A percentile compares a stretch with the other conserved stretches of the same genome.
phyloP scores from a whole-genome alignment of 345 rosid genomes.

The Microthlaspi erraticum region DNA sequence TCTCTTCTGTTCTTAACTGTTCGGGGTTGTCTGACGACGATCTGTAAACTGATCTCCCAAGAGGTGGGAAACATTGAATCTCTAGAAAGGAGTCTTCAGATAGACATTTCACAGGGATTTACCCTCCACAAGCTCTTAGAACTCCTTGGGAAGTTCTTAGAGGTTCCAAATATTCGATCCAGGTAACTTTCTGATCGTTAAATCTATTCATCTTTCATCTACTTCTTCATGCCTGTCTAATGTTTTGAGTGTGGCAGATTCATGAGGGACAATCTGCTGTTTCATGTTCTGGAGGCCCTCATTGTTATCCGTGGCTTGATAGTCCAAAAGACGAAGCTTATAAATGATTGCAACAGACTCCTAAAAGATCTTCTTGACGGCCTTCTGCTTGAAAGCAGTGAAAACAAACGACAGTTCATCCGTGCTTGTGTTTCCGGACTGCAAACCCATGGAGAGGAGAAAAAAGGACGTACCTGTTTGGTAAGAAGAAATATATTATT shows the following conservation, averaged over 20 bases:
- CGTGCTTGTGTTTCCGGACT: slow-evolving; percentile 92
- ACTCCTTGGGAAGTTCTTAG: slow-evolving; percentile 92
- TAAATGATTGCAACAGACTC: slow-evolving; percentile 91
- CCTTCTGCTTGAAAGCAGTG: slow-evolving; percentile 96
- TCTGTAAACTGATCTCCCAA: slow-evolving; percentile 81
- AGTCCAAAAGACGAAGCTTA: slow-evolving; percentile 97
- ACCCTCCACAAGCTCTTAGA: slow-evolving; percentile 97
- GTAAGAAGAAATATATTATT: slow-evolving; percentile 49
- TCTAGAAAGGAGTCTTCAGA: slow-evolving; percentile 89
- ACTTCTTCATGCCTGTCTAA: slow-evolving; percentile 35
- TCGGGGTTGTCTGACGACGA: slow-evolving; percentile 77
- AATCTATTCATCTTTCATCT: slow-evolving; percentile 30
- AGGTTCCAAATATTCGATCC: slow-evolving; percentile 85
- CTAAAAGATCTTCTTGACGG: slow-evolving; percentile 91
- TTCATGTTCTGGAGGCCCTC: slow-evolving; percentile 94
- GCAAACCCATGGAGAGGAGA: slow-evolving; percentile 86
- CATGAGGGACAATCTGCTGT: slow-evolving; percentile 83
- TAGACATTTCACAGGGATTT: slow-evolving; percentile 97
- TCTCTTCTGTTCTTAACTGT: slow-evolving; percentile 94
- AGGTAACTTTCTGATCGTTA: slow-evolving; percentile 55
- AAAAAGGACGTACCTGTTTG: slow-evolving; percentile 82
- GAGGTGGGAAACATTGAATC: slow-evolving; percentile 92
- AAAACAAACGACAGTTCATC: slow-evolving; percentile 90
- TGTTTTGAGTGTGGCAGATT: slow-evolving; percentile 60
- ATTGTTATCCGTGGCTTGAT: slow-evolving; percentile 92